A percentile compares a stretch with the other conserved stretches of the same genome.
Evolutionary conservation across 2,329 filamentous ascomycete genomes (phyloP).

Genomic region (Fusarium nanum): DNA sequence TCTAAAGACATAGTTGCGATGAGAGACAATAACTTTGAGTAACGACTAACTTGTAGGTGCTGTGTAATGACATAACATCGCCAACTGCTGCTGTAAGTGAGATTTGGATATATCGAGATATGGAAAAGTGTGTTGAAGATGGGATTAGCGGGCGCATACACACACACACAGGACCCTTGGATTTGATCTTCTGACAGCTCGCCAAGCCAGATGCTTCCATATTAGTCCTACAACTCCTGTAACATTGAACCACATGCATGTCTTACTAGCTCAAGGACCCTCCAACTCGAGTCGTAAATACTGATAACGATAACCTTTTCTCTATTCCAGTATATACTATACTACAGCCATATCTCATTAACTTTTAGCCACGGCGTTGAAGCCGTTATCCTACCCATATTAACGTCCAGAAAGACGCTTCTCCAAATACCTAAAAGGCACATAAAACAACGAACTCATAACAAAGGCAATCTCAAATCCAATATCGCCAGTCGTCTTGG

Average conservation of each 20-base stretch:
- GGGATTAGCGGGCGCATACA: not conserved
- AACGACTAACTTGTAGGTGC: not conserved
- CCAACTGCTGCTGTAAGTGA: not conserved
- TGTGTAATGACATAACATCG: not conserved
- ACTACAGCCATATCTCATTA: not conserved
- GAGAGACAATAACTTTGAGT: no score
- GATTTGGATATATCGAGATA: not conserved
- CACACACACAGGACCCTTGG: not conserved
- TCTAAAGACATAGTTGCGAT: not conserved
- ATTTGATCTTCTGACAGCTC: not conserved
- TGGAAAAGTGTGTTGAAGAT: not conserved
- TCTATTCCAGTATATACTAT: not conserved
- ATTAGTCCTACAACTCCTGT: not conserved
- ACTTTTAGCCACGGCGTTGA: constrained; percentile 12
- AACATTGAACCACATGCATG: not conserved
- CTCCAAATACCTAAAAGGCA: constrained; percentile 61
- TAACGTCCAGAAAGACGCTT: constrained; percentile 49
- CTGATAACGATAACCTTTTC: not conserved
- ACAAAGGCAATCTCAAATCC: constrained; percentile 73
- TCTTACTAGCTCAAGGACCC: not conserved
- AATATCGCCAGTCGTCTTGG: constrained; percentile 70
- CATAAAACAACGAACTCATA: constrained; percentile 60
- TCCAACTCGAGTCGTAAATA: not conserved
- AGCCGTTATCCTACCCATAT: not conserved
- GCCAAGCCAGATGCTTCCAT: not conserved